Percentiles rank a stretch among this genome's conserved stretches.
These are phyloP conservation scores for Fusarium sp. DNA, from an alignment of 2,329 filamentous ascomycete species.

Conservation along the genomic window DNA sequence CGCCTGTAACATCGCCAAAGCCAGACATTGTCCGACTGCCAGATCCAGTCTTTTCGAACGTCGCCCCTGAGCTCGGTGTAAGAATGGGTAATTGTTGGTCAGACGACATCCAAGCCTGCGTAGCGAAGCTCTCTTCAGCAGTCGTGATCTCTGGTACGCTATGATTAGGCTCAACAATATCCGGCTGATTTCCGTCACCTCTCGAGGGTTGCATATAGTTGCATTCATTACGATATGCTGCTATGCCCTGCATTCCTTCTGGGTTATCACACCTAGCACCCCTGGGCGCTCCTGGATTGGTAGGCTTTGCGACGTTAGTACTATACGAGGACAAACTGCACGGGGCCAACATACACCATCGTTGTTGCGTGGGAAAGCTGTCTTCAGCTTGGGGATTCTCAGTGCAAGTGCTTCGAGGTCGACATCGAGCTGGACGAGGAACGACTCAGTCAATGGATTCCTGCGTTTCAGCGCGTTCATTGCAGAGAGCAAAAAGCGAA, in stretches of 20 bases:
- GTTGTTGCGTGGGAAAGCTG: slow-evolving; percentile 63
- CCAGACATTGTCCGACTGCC: slow-evolving; percentile 45
- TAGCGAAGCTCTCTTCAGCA: slow-evolving; percentile 44
- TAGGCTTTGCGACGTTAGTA: slow-evolving; percentile 46
- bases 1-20: slow-evolving; percentile 58
- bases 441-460: slow-evolving; percentile 93
- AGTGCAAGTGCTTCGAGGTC: slow-evolving; percentile 82
- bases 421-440: slow-evolving; percentile 91
- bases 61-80: slow-evolving; percentile 48
- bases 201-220: slow-evolving; percentile 54
- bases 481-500: slow-evolving; percentile 90
- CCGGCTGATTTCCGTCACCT: slow-evolving; percentile 55
- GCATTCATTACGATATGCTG: slow-evolving; percentile 58
- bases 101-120: slow-evolving; percentile 52
- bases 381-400: slow-evolving; percentile 66
- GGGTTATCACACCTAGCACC: slow-evolving; percentile 49
- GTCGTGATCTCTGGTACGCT: slow-evolving; percentile 39
- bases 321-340: not conserved
- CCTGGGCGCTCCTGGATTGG: slow-evolving; percentile 28
- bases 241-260: slow-evolving; percentile 53
- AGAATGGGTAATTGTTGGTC: slow-evolving; percentile 53
- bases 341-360: slow-evolving; percentile 59
- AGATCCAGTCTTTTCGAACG: slow-evolving; percentile 49
- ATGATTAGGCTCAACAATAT: slow-evolving; percentile 52
- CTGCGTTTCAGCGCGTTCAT: slow-evolving; percentile 90